phyloP scores from a whole-genome alignment of 2,329 filamentous ascomycete genomes.

The Myotisia sp. region DNA sequence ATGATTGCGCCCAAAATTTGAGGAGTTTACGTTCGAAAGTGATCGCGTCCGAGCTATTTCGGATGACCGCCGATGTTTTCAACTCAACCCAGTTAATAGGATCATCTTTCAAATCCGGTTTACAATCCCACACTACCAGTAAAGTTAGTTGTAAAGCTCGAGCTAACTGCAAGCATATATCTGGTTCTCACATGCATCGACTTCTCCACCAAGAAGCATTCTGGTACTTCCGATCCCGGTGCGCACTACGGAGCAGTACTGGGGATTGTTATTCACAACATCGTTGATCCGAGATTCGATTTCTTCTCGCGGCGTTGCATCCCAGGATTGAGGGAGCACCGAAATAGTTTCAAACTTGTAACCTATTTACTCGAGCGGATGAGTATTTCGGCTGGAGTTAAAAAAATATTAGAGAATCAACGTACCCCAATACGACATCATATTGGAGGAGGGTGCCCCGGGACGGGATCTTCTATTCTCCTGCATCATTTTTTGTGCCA shows the following conservation, averaged over 20 bases:
- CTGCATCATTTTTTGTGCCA: conserved; percentile 47
- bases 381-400: conserved; percentile 2
- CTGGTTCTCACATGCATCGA: conserved; percentile 57
- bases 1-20: conserved; percentile 95
- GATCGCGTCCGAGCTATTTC: conserved; percentile 50
- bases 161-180: conserved; percentile 3
- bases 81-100: conserved; percentile 87
- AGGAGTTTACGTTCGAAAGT: conserved; percentile 81
- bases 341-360: conserved; percentile 93
- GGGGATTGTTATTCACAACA: conserved; percentile 72
- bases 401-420: conserved; percentile 5
- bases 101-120: conserved; percentile 49
- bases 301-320: conserved; percentile 53
- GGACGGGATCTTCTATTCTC: conserved; percentile 35
- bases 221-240: conserved; percentile 67
- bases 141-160: neutral
- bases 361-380: conserved; percentile 37
- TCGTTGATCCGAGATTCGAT: conserved; percentile 63
- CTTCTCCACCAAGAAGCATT: conserved; percentile 78
- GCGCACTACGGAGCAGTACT: conserved; percentile 88
- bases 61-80: conserved; percentile 70
- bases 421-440: conserved; percentile 87
- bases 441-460: conserved; percentile 50
- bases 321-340: conserved; percentile 62
- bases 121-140: conserved; percentile 61